phyloP scores from a whole-genome alignment of 176 grass and related monocot species.

The Hyparrhenia diplandra region DNA sequence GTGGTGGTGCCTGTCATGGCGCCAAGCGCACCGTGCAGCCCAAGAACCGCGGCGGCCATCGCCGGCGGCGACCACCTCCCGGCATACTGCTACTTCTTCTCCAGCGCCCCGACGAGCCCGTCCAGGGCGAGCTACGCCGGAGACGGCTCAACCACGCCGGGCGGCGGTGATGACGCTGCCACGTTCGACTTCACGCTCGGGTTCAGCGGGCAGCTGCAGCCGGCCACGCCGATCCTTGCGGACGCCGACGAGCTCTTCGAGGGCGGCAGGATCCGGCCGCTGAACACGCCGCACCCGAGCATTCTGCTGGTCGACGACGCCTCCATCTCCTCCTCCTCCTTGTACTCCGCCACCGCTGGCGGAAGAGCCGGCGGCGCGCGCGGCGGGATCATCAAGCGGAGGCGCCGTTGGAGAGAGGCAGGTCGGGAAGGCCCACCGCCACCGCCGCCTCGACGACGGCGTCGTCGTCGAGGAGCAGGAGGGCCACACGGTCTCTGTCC shows the following conservation, averaged over 20 bases:
- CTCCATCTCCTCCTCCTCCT: neutral
- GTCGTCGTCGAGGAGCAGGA: constrained; percentile 13
- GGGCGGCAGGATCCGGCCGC: constrained; percentile 79
- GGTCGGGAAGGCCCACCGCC: constrained; percentile 1
- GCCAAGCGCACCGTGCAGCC: constrained; percentile 63
- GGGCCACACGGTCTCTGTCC: constrained; percentile 60
- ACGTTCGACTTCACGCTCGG: constrained; percentile 62
- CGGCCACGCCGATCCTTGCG: constrained; percentile 42
- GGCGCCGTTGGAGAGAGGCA: constrained; percentile 16
- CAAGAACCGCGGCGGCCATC: constrained; percentile 46
- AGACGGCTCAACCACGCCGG: neutral
- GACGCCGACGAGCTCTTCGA: constrained; percentile 98
- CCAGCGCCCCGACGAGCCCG: constrained; percentile 86
- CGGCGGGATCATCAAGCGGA: neutral
- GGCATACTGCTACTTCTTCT: constrained; percentile 50
- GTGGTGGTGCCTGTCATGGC: constrained; percentile 60
- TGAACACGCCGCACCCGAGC: constrained; percentile 37
- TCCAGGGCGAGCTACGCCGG: constrained; percentile 33
- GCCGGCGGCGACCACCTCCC: constrained; percentile 6
- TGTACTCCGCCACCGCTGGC: too few relatives aligned
- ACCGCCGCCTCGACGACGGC: neutral
- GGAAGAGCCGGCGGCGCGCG: too few relatives aligned
- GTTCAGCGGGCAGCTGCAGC: constrained; percentile 47
- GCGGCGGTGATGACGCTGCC: neutral
- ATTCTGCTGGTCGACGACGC: neutral